Percentiles rank a stretch among this genome's conserved stretches.
phyloP scores from a whole-genome alignment of 257 asterid species.

The Schizonepeta tenuifolia region DNA sequence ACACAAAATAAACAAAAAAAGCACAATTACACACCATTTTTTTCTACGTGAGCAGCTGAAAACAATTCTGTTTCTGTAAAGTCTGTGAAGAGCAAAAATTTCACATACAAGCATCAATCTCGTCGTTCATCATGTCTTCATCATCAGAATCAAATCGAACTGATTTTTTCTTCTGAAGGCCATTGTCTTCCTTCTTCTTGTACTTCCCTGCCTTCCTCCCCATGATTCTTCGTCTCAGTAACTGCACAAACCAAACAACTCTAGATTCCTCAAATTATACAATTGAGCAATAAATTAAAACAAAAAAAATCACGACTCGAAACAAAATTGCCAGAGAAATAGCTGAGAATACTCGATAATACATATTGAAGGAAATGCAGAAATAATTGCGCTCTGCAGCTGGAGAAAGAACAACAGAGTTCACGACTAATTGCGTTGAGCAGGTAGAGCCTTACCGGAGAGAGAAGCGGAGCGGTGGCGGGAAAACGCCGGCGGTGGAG shows the following conservation, averaged over 20 bases:
- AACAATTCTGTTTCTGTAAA: slow-evolving; percentile 7
- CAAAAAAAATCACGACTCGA: no score
- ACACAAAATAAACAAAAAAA: slow-evolving; percentile 11
- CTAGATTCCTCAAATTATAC: background rate
- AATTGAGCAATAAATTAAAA: no score
- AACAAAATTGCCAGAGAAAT: no score
- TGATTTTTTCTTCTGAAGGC: slow-evolving; percentile 31
- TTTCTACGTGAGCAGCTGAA: background rate
- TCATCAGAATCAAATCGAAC: slow-evolving; percentile 39
- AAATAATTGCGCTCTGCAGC: no score
- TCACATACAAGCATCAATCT: slow-evolving; percentile 64
- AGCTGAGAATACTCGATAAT: no score
- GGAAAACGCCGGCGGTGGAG: no score
- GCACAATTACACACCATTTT: background rate
- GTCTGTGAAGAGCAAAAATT: background rate
- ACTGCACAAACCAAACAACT: background rate
- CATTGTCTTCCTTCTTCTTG: slow-evolving; percentile 57
- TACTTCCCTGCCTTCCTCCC: slow-evolving; percentile 67
- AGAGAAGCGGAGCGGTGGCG: no score
- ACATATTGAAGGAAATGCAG: no score
- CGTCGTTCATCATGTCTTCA: slow-evolving; percentile 65
- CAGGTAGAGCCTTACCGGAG: no score
- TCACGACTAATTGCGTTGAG: no score
- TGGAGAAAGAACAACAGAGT: no score
- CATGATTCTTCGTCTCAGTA: slow-evolving; percentile 44